Evolutionary conservation across 805 yeast species (phyloP).

Genomic region (Candida ascalaphidarum): DNA sequence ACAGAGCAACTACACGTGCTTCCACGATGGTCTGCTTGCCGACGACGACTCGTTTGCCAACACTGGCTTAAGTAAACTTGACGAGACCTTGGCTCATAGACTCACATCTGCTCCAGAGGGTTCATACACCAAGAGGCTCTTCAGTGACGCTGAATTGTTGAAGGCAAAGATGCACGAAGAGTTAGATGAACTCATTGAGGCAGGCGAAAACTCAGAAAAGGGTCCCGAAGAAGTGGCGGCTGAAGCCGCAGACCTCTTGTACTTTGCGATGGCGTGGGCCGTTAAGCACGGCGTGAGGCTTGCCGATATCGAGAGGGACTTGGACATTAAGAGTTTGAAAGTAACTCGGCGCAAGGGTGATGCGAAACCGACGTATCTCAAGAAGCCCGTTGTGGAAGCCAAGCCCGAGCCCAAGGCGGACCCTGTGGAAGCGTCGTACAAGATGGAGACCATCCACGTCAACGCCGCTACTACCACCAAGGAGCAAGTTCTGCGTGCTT

Average conservation of each 20-base stretch:
- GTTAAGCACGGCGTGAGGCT: slow-evolving; percentile 68
- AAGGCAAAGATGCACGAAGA: slow-evolving; percentile 90
- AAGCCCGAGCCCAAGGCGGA: slow-evolving; percentile 8
- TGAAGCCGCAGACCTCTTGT: slow-evolving; percentile 91
- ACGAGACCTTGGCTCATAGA: slow-evolving; percentile 57
- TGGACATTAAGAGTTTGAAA: slow-evolving; percentile 76
- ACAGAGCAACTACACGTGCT: slow-evolving; percentile 67
- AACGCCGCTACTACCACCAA: slow-evolving; percentile 30
- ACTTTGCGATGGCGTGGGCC: slow-evolving; percentile 47
- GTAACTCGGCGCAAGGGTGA: slow-evolving; percentile 93
- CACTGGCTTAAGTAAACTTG: slow-evolving; percentile 61
- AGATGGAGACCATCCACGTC: slow-evolving; percentile 42
- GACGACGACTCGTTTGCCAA: slow-evolving; percentile 37
- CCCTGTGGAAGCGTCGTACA: slow-evolving; percentile 25
- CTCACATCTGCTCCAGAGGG: slow-evolving; percentile 72
- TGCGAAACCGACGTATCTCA: slow-evolving; percentile 75
- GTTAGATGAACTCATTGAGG: slow-evolving; percentile 91
- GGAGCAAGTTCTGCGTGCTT: slow-evolving; percentile 44
- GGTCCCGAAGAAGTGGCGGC: slow-evolving; percentile 57
- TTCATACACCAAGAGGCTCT: slow-evolving; percentile 88
- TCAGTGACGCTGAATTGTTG: slow-evolving; percentile 66
- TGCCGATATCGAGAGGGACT: slow-evolving; percentile 74
- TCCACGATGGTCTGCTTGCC: slow-evolving; percentile 35
- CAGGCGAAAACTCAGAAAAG: slow-evolving; percentile 31
- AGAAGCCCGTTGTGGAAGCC: slow-evolving; percentile 11